These are phyloP conservation scores for Epithele typhae DNA, from an alignment of 768 basidiomycete genomes.

Conservation along the genomic window DNA sequence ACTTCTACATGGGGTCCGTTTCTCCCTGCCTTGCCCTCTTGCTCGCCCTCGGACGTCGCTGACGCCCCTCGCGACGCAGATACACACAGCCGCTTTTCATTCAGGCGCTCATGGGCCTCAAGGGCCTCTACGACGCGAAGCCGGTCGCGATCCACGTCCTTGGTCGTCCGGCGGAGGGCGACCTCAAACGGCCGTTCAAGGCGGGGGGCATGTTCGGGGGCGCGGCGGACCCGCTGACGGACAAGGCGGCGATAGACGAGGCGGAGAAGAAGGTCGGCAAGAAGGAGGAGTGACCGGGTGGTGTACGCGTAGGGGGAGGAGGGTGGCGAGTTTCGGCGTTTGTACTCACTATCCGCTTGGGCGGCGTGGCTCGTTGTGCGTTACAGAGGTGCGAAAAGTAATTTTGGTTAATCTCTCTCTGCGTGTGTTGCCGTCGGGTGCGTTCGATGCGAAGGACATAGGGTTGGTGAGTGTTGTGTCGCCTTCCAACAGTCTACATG, in stretches of 20 bases:
- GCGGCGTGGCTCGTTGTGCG: background rate
- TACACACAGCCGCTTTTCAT: slow-evolving; percentile 97
- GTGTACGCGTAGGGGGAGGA: no score
- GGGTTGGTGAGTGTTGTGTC: no score
- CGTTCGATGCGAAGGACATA: no score
- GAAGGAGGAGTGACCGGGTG: slow-evolving; percentile 66
- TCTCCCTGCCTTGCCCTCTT: background rate
- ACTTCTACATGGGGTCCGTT: slow-evolving; percentile 73
- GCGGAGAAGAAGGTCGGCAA: slow-evolving; percentile 80
- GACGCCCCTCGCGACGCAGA: slow-evolving; percentile 5
- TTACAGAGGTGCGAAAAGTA: background rate
- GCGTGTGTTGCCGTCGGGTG: no score
- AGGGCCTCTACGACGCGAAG: slow-evolving; percentile 85
- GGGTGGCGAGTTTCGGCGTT: no score
- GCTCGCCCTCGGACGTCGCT: background rate
- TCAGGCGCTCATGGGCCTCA: slow-evolving; percentile 92
- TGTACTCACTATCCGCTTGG: no score
- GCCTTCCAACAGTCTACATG: no score
- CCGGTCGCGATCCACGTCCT: slow-evolving; percentile 78
- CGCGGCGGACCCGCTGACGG: slow-evolving; percentile 72
- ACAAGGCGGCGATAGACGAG: slow-evolving; percentile 80
- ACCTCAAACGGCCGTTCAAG: slow-evolving; percentile 90
- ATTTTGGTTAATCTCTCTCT: background rate
- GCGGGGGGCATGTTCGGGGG: slow-evolving; percentile 67
- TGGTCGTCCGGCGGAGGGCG: slow-evolving; percentile 76